Evolutionary conservation across 2,329 filamentous ascomycete genomes (phyloP).

Genomic region (Myriosclerotinia scirpicola): DNA sequence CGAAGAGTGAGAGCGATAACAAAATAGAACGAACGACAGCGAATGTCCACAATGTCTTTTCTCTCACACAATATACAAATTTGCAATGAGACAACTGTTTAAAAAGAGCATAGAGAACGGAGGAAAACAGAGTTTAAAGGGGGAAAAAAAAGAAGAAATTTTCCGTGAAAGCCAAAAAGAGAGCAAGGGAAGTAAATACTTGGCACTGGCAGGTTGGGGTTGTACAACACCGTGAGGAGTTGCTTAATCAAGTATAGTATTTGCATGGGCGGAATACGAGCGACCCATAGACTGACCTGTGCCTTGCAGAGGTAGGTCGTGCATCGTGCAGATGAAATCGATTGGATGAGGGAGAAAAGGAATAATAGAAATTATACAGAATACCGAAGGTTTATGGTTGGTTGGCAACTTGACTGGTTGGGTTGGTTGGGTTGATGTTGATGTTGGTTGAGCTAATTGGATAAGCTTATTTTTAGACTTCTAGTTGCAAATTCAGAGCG

Average conservation of each 20-base stretch:
- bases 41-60: background rate
- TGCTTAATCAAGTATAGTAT: constrained; percentile 1
- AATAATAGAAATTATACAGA: background rate
- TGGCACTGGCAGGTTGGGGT: background rate
- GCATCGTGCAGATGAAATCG: constrained; percentile 1
- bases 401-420: background rate
- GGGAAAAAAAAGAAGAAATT: background rate
- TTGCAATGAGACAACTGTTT: background rate
- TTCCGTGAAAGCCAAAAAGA: constrained; percentile 4
- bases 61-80: background rate
- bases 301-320: constrained; percentile 10
- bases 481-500: too few species aligned
- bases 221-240: background rate
- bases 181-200: constrained; percentile 8
- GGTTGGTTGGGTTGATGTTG: background rate
- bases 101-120: background rate
- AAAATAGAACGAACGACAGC: background rate
- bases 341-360: background rate
- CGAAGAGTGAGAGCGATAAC: background rate
- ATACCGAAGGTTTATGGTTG: background rate
- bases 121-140: background rate
- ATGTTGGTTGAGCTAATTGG: too few species aligned
- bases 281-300: background rate
- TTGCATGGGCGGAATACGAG: constrained; percentile 9
- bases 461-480: too few species aligned